Evolutionary conservation across 805 yeast genomes (phyloP).

Genomic region (Tetrapisispora pingtungensis): DNA sequence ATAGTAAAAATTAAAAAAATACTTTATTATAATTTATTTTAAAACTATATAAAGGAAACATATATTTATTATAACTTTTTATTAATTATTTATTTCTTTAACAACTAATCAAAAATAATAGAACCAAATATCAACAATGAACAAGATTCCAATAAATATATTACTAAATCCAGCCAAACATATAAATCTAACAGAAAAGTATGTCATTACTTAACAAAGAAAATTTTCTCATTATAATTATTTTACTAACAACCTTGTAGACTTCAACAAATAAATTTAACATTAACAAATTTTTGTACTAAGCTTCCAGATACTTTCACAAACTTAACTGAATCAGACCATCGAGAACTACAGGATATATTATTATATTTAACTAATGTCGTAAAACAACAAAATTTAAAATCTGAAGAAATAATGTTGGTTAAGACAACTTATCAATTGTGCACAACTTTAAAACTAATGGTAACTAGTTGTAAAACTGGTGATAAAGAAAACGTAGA

Average conservation of each 20-base stretch:
- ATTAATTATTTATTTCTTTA: not conserved
- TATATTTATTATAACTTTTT: too few relatives aligned
- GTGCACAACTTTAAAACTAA: constrained; percentile 4
- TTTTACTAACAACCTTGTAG: not conserved
- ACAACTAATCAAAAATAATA: not conserved
- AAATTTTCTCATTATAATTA: not conserved
- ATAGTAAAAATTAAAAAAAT: not conserved
- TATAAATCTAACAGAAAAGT: constrained; percentile 4
- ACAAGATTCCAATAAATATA: constrained; percentile 12
- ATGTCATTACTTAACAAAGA: not conserved
- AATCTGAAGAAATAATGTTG: constrained; percentile 5
- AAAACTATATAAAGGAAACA: not conserved
- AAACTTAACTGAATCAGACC: not conserved
- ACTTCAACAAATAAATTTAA: constrained; percentile 1
- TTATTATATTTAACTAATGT: constrained; percentile 2
- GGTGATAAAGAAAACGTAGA: not conserved
- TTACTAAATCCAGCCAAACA: constrained; percentile 13
- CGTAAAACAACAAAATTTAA: not conserved
- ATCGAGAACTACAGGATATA: constrained; percentile 5
- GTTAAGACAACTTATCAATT: constrained; percentile 9
- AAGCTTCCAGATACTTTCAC: not conserved
- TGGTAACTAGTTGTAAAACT: constrained; percentile 3
- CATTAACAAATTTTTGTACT: not conserved
- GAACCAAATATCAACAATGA: constrained; percentile 6
- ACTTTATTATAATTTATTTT: not conserved